Percentiles rank a stretch among this genome's conserved stretches.
Evolutionary conservation across 805 yeast genomes (phyloP).

Genomic region (Cyberlindnera xylosilytica): DNA sequence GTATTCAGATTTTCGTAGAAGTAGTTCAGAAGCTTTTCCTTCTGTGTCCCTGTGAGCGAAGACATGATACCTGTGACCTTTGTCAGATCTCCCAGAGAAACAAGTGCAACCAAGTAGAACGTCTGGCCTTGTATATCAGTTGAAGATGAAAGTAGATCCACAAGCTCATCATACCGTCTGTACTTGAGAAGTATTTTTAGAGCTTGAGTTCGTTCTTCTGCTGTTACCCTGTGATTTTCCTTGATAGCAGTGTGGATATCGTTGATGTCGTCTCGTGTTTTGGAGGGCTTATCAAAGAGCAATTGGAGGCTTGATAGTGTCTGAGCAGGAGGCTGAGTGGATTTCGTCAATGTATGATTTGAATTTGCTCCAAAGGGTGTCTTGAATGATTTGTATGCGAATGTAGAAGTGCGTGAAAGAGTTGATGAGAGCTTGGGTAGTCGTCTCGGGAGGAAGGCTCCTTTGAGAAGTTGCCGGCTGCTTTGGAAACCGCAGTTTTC

Average conservation of each 20-base stretch:
- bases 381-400: neutral
- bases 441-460: neutral
- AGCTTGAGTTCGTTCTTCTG: slow-evolving; percentile 2
- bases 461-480: slow-evolving; percentile 6
- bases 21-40: neutral
- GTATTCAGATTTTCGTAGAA: neutral
- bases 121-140: too few species aligned
- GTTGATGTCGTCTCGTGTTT: slow-evolving; percentile 1
- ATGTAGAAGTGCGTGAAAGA: neutral
- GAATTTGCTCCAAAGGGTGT: neutral
- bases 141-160: slow-evolving; percentile 2
- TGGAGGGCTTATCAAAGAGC: neutral
- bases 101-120: neutral
- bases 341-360: too few species aligned
- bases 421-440: neutral
- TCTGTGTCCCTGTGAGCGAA: neutral
- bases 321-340: neutral
- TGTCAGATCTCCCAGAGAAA: too few species aligned
- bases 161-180: slow-evolving; percentile 13
- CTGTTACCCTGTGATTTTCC: neutral
- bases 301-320: too few species aligned
- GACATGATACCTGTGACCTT: too few species aligned
- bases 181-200: slow-evolving; percentile 9
- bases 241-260: slow-evolving; percentile 2
- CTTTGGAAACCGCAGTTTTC: slow-evolving; percentile 2